These are phyloP conservation scores for Physaria fendleri DNA, from an alignment of 345 rosid genomes.

Conservation along the genomic window DNA sequence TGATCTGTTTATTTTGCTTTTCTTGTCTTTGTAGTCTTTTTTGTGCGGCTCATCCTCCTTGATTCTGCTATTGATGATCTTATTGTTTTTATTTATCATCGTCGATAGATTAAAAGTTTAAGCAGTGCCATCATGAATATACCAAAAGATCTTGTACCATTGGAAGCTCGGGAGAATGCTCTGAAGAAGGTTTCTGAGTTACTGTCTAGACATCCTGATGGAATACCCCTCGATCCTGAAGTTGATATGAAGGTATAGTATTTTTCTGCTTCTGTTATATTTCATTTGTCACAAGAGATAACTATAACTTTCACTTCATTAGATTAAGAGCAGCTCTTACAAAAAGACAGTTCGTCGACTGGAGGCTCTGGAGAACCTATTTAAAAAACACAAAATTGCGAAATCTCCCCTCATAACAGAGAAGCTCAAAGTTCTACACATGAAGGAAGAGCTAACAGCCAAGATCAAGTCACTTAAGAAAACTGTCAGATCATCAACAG, in stretches of 20 bases:
- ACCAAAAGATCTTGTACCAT: constrained; percentile 73
- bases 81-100: constrained; percentile 22
- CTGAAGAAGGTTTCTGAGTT: constrained; percentile 74
- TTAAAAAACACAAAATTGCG: constrained; percentile 81
- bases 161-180: constrained; percentile 88
- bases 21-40: not conserved
- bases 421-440: constrained; percentile 70
- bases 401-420: constrained; percentile 79
- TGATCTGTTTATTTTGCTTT: not conserved
- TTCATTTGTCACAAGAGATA: not conserved
- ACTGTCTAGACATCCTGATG: constrained; percentile 66
- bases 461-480: constrained; percentile 79
- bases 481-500: constrained; percentile 61
- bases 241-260: constrained; percentile 73
- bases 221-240: constrained; percentile 81
- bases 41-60: not conserved
- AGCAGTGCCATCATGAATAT: constrained; percentile 74
- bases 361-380: constrained; percentile 80
- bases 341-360: constrained; percentile 68
- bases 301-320: constrained; percentile 21
- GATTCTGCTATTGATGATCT: constrained; percentile 2
- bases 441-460: constrained; percentile 67
- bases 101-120: constrained; percentile 58
- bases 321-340: constrained; percentile 77
- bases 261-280: constrained; percentile 7